phyloP scores from a whole-genome alignment of 2,329 filamentous ascomycete genomes.

The Dissoconium aciculare region DNA sequence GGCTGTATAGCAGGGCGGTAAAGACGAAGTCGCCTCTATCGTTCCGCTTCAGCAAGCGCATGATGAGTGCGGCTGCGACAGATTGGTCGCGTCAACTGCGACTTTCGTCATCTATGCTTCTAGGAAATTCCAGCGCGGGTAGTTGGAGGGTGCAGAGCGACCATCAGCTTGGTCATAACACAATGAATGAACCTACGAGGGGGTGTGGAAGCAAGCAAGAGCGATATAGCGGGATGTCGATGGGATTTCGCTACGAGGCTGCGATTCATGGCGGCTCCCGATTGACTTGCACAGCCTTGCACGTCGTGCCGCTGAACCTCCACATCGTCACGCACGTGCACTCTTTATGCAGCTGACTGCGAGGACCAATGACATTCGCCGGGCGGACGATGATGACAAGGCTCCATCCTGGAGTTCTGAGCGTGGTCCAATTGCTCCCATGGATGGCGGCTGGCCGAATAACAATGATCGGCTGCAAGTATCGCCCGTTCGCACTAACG shows the following conservation, averaged over 20 bases:
- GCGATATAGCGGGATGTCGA: not conserved
- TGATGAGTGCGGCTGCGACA: conserved; percentile 1
- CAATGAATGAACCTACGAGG: conserved; percentile 1
- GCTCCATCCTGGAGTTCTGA: not conserved
- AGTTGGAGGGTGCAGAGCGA: not conserved
- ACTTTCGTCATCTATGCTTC: conserved; percentile 1
- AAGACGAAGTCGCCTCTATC: conserved; percentile 1
- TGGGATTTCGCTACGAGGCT: not conserved
- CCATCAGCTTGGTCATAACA: not conserved
- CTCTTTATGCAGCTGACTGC: conserved; percentile 1
- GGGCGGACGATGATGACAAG: conserved; percentile 1
- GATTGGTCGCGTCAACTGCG: not conserved
- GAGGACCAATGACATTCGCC: conserved; percentile 1
- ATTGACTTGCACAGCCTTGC: conserved; percentile 1
- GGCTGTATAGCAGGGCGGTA: conserved; percentile 1
- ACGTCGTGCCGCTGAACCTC: conserved; percentile 1
- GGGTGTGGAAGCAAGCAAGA: not conserved
- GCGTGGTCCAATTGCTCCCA: not conserved
- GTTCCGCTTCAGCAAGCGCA: conserved; percentile 1
- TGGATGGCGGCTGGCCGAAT: not conserved
- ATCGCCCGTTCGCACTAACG: not conserved
- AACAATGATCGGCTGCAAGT: no score
- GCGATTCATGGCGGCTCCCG: conserved; percentile 1
- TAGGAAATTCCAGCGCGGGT: conserved; percentile 1
- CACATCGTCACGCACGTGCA: conserved; percentile 1